These are phyloP conservation scores for Narthecium ossifragum DNA, from an alignment of 106 monocot genomes.

Conservation along the genomic window DNA sequence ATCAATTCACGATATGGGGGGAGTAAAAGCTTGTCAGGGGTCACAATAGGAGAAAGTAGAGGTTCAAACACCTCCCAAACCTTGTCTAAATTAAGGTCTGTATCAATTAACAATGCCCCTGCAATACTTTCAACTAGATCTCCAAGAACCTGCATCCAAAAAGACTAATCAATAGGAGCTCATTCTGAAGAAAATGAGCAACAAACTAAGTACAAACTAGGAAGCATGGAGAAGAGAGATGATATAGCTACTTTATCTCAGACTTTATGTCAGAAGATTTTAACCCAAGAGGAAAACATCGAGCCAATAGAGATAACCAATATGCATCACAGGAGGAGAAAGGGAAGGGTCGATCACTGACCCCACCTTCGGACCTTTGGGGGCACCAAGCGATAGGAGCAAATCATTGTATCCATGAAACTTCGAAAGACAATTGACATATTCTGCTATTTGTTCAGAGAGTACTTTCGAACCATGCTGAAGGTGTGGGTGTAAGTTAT, in stretches of 20 bases:
- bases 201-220: no score
- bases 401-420: not conserved
- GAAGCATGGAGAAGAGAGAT: no score
- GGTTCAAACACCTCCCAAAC: slow-evolving; percentile 73
- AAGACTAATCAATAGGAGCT: not conserved
- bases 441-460: slow-evolving; percentile 20
- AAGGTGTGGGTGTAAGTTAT: slow-evolving; percentile 28
- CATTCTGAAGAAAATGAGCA: not conserved
- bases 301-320: not conserved
- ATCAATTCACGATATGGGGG: slow-evolving; percentile 56
- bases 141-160: slow-evolving; percentile 62
- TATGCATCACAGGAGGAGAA: not conserved
- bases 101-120: slow-evolving; percentile 77
- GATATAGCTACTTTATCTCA: no score
- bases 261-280: no score
- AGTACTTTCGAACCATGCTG: slow-evolving; percentile 34
- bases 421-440: slow-evolving; percentile 7
- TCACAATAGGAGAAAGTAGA: slow-evolving; percentile 78
- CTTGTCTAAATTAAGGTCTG: slow-evolving; percentile 43
- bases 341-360: not conserved
- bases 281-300: no score
- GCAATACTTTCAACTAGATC: slow-evolving; percentile 95
- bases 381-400: not conserved
- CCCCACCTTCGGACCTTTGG: slow-evolving; percentile 32
- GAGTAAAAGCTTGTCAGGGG: slow-evolving; percentile 72